Conservation (phyloP, 1,284 basidiomycete genomes). For the Phellinidium pouzarii region DNA sequence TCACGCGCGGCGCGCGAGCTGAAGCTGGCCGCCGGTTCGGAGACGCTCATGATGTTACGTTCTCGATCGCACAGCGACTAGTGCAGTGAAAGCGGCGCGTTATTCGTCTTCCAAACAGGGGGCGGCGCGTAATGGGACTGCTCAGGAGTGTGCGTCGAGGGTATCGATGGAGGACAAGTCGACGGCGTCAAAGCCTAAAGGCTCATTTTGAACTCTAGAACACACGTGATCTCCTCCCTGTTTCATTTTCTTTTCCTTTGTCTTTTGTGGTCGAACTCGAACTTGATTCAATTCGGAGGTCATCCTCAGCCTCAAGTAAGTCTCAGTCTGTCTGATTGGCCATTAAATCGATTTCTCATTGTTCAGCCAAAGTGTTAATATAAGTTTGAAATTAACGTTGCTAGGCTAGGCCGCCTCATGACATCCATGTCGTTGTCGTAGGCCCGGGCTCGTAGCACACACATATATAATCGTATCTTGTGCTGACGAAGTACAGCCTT, state of each 20-base stretch:
- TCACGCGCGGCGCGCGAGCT: constrained; percentile 23
- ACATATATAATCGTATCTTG: too few relatives aligned
- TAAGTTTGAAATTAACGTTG: too few relatives aligned
- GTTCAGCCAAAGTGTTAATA: too few relatives aligned
- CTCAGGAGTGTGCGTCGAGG: not conserved
- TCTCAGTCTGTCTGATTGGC: too few relatives aligned
- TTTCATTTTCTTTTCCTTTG: not conserved
- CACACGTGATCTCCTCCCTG: constrained; percentile 5
- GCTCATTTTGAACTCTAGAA: not conserved
- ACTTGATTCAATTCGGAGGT: too few relatives aligned
- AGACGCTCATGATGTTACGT: not conserved
- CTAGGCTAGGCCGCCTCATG: too few relatives aligned
- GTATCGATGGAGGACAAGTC: not conserved
- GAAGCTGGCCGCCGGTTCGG: constrained; percentile 8
- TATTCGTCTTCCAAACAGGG: not conserved
- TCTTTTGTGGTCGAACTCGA: too few relatives aligned
- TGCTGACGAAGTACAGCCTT: too few relatives aligned
- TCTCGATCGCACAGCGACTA: not conserved
- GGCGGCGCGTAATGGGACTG: not conserved
- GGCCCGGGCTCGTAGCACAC: too few relatives aligned
- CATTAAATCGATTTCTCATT: too few relatives aligned
- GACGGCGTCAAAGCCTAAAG: not conserved
- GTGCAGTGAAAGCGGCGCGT: not conserved
- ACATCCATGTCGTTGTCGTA: too few relatives aligned
- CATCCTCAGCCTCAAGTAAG: too few relatives aligned